A percentile compares a stretch with the other conserved stretches of the same genome.
Evolutionary conservation across 768 basidiomycete species (phyloP).

Genomic region (Russula virescens): DNA sequence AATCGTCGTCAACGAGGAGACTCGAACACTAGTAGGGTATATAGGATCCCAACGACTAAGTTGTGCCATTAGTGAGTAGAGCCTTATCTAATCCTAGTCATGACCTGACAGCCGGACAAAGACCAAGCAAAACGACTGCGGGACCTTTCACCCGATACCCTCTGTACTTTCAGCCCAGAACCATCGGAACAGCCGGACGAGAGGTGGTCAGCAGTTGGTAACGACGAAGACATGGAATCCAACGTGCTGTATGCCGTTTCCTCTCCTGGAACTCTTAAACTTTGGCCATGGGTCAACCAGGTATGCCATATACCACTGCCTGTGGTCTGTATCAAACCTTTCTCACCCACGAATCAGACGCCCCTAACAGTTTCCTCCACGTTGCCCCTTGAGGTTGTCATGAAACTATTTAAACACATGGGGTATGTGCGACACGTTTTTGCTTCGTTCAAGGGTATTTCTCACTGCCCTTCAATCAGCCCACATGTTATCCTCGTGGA

Average conservation of each 20-base stretch:
- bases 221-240: constrained; percentile 62
- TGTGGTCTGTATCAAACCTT: background rate
- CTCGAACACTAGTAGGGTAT: constrained; percentile 70
- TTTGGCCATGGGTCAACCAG: constrained; percentile 94
- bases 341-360: constrained; percentile 48
- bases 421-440: constrained; percentile 55
- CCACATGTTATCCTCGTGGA: constrained; percentile 96
- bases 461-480: constrained; percentile 37
- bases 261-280: constrained; percentile 51
- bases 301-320: constrained; percentile 38
- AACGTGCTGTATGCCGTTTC: constrained; percentile 59
- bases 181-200: constrained; percentile 49
- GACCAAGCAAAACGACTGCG: constrained; percentile 67
- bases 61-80: constrained; percentile 70
- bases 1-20: constrained; percentile 60
- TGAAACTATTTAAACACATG: constrained; percentile 97
- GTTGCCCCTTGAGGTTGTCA: constrained; percentile 90
- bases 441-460: background rate
- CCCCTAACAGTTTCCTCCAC: constrained; percentile 90
- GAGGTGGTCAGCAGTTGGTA: constrained; percentile 44
- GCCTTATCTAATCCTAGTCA: background rate
- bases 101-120: constrained; percentile 29
- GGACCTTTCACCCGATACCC: constrained; percentile 55
- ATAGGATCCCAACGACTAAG: constrained; percentile 81
- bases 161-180: constrained; percentile 62